Evolutionary conservation across 352 stramenopile species (phyloP), one percentile per base, ranked within the genome.

Genomic region (Phytophthora syringae): DNA sequence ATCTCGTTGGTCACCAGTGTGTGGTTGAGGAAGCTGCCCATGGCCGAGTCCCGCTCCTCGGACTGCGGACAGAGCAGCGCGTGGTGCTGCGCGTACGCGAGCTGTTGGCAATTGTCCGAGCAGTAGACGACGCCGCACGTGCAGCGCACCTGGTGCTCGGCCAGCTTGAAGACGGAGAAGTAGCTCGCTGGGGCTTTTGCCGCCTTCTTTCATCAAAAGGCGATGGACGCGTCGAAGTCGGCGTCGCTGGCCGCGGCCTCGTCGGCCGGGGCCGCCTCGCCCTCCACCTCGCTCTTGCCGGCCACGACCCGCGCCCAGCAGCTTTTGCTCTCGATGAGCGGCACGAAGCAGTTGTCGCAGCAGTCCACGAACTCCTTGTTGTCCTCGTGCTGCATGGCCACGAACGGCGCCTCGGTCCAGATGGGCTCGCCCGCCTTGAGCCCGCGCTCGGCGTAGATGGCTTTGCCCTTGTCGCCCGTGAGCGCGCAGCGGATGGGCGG

Each of bases 1-100:
- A 98, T 98, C 72, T 98, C 93, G 69, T 98, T 98, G 9, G 90
- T 98, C 52, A 89, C 78, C 32, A 87, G 64, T 28, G 84, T 88
- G 69, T 95, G 79, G 66, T 88, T 81, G 24, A 97, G 74, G 42
- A 92, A 93, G 15, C 86, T 71, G 40, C 93, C 84, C 74, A 96
- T 94, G 27, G 88, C 84, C 13, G 64, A 85, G 13, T 74, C 59
- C 6, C 64, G 61, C 20, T 70, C 69, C n/a, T 77, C 64, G 25
- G 61, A 60, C 16, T 73, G 67, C 15, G 72, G 49, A 71, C 92
- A 98, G 21, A 97, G 64, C 25, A 95, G 52, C n/a, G 77, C 70
- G 74, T 98, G 92, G 55, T 94, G 80, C 44, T 89, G 76, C 18
- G 74, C 66, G 53, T 82, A 95, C 16, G 89, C 86, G 6, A 79